Conservation (phyloP, 306 rosid species). For the Trichosanthes cucumerina region DNA sequence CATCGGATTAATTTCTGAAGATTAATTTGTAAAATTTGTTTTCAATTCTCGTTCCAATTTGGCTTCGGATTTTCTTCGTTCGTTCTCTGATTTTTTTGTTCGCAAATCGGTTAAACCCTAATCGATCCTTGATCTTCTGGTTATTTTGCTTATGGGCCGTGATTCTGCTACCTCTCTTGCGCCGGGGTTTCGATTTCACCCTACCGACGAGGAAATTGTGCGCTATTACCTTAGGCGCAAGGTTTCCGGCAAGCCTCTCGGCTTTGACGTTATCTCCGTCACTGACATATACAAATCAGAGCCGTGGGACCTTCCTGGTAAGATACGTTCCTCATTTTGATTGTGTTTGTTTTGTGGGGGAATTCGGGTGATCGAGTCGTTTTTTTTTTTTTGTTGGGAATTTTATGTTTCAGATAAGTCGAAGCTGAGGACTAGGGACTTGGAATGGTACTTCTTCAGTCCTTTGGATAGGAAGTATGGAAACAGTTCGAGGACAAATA, state of each 20-base stretch:
- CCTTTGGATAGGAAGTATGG: conserved; percentile 73
- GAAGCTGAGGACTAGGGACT: conserved; percentile 64
- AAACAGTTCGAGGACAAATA: conserved; percentile 68
- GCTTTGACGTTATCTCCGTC: conserved; percentile 45
- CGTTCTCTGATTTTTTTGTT: neutral
- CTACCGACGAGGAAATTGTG: conserved; percentile 84
- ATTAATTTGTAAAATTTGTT: neutral
- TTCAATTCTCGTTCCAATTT: neutral
- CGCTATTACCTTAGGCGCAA: conserved; percentile 66
- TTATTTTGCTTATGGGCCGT: conserved; percentile 22
- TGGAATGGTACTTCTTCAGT: conserved; percentile 92
- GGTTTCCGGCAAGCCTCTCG: conserved; percentile 36
- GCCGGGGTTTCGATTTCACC: conserved; percentile 95
- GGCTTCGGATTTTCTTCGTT: neutral
- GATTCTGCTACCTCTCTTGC: conserved; percentile 28
- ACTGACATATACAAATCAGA: conserved; percentile 65
- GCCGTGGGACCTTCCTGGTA: conserved; percentile 97
- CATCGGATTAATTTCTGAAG: neutral
- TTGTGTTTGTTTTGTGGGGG: neutral
- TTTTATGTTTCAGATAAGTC: conserved; percentile 31
- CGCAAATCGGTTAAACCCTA: conserved; percentile 1
- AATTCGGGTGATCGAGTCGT: neutral
- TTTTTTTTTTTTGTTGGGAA: neutral
- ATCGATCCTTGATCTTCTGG: conserved; percentile 2
- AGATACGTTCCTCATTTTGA: neutral